Base-by-base conservation (phyloP, 768 basidiomycete genomes). In the Boletus sensibilis region DNA sequence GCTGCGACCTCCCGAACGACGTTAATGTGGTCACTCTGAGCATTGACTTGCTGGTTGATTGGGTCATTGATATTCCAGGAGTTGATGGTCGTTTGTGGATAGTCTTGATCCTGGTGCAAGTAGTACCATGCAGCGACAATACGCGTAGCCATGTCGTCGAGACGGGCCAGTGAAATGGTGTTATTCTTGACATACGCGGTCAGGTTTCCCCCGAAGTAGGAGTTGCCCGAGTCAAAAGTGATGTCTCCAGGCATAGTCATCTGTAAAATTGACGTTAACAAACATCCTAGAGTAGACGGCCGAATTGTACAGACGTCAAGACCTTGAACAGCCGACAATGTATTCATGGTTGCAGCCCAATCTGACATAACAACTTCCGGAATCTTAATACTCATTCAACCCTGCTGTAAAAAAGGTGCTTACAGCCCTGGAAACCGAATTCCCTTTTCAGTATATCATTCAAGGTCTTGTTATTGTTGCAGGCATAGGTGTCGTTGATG, bases 201-300 rank as follows among this genome's bases (percentile, higher is more conserved):
- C 10, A 92, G 73, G 51, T 79, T 79, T 35, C 72, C 70, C 4
- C 90, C 90, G 54, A 87, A 88, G 70, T 82, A 86, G 31, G 64
- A 68, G n/a, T 23, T 62, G 2, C 62, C 65, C 5, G 79, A 79
- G 35, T 61, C 64, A 20, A 74, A 65, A 25, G 70, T 72, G 39
- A 81, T 76, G 56, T 84, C 86, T 64, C 86, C 86, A 46, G 87
- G 86, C 86, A 88, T 88, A 1, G 83, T 85, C 86, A 87, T 85
- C 84, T 86, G 29, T 51, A 25, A 52, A 35, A 33, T 49, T 5
- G 39, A 27, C 40, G n/a, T 53, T 11, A 64, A 49, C n/a, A 41
- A 16, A 10, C 16, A 27, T 31, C 7, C 20, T 21, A 10, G 33
- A n/a, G 29, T 4, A 33, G 14, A 21, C 1, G 4, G 6, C 1